phyloP scores from a whole-genome alignment of 768 basidiomycete genomes.

The Russula emetica region DNA sequence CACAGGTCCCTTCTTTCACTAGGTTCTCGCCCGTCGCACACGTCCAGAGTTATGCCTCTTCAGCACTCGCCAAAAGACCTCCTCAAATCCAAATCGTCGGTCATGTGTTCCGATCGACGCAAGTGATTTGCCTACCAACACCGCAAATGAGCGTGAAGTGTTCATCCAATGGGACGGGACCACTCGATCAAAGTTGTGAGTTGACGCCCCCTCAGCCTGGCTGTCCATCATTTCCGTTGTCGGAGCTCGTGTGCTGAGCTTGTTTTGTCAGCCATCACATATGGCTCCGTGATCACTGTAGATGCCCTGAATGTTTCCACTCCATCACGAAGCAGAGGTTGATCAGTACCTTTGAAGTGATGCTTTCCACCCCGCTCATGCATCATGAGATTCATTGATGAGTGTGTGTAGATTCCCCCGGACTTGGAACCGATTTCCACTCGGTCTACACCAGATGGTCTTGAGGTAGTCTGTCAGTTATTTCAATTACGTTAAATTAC shows the following conservation, averaged over 20 bases:
- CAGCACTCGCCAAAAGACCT: background rate
- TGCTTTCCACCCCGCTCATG: constrained; percentile 22
- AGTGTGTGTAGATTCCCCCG: constrained; percentile 61
- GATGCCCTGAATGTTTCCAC: constrained; percentile 85
- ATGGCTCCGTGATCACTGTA: constrained; percentile 91
- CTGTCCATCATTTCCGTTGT: background rate
- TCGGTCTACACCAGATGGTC: constrained; percentile 53
- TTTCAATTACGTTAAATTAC: background rate
- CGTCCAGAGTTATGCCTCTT: background rate
- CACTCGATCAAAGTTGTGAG: constrained; percentile 75
- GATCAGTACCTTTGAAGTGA: constrained; percentile 76
- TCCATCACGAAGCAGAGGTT: constrained; percentile 86
- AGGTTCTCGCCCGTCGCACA: background rate
- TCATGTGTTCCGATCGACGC: background rate
- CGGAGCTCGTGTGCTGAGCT: background rate
- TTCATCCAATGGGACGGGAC: constrained; percentile 69
- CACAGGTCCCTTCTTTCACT: background rate
- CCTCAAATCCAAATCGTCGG: background rate
- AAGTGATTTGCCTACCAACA: constrained; percentile 35
- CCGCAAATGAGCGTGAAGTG: constrained; percentile 55
- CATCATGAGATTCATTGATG: background rate
- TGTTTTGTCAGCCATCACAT: constrained; percentile 65
- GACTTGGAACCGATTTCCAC: constrained; percentile 64
- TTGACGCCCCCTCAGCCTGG: constrained; percentile 19
- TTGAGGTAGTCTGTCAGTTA: constrained; percentile 68